Evolutionary conservation across 805 yeast genomes (phyloP), one percentile per base, ranked within the genome.

Genomic region (Teunomyces barrocoloradensis): DNA sequence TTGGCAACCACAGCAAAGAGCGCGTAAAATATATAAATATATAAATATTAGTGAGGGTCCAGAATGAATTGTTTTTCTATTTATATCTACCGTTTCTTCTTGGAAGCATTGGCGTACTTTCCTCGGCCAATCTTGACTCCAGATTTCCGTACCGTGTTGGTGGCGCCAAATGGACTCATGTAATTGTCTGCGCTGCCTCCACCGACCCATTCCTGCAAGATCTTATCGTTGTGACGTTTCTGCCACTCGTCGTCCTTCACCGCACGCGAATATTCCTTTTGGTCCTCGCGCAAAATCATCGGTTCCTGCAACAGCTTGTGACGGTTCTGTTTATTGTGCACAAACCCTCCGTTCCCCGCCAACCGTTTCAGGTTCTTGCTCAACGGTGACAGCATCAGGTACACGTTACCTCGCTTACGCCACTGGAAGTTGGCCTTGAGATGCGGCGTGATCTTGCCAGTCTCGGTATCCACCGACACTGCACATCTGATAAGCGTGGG

Each of bases 391-490:
- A 97, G 85, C 39, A 92, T 57, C 1, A 92, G 80, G 68, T 80
- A 94, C 46, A 78, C 77, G 56, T 88, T 85, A 47, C 99, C 99
- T 57, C 95, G 78, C 47, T 80, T 87, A 57, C 83, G 84, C 99
- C 99, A 94, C 70, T 89, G 91, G 73, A 94, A 90, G 65, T 91
- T 91, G 46, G 82, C 76, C 72, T 92, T 94, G 60, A 94, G 74
- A 66, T 90, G 96, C 13, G 97, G 96, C 17, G 85, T 85, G 28
- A 94, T 71, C 53, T 81, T 81, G 38, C 99, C 99, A 1, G 94
- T 81, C 21, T 69, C 74, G 17, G 88, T 76, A 59, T 87, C 85
- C 13, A 94, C 82, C 12, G 96, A 82, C 1, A 94, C 97, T 0
- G 96, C 89, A 68, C 96, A 90, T 67, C 98, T 79, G 56, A 91